A percentile compares a stretch with the other conserved stretches of the same genome.
Conservation (phyloP, 2,329 filamentous ascomycete species). For the Aureobasidium sp. region DNA sequence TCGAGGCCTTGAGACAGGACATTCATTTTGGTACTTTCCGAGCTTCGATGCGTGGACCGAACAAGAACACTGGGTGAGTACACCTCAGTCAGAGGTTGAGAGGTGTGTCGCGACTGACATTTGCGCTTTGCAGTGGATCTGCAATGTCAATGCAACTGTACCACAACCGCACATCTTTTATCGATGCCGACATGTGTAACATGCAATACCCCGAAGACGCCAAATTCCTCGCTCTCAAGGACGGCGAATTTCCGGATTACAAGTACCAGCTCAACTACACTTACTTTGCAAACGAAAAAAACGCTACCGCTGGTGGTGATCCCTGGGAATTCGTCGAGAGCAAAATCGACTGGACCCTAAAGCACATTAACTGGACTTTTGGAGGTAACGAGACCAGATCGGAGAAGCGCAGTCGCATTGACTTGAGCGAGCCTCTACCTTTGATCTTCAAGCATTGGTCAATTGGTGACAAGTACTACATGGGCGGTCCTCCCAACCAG, state of each 20-base stretch:
- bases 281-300: neutral
- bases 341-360: slow-evolving; percentile 39
- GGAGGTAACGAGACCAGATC: slow-evolving; percentile 29
- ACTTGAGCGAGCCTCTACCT: slow-evolving; percentile 35
- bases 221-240: slow-evolving; percentile 32
- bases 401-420: slow-evolving; percentile 25
- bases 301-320: slow-evolving; percentile 24
- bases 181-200: slow-evolving; percentile 39
- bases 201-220: slow-evolving; percentile 31
- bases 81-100: neutral
- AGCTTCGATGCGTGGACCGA: slow-evolving; percentile 28
- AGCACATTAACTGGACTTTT: slow-evolving; percentile 36
- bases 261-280: slow-evolving; percentile 35
- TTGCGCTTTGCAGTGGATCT: slow-evolving; percentile 25
- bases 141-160: slow-evolving; percentile 39
- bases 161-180: slow-evolving; percentile 36
- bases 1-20: slow-evolving; percentile 36
- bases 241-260: slow-evolving; percentile 30
- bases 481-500: slow-evolving; percentile 36
- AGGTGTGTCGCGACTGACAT: neutral
- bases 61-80: slow-evolving; percentile 2
- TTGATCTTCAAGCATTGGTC: slow-evolving; percentile 42
- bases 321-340: slow-evolving; percentile 40
- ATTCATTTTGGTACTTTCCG: slow-evolving; percentile 42
- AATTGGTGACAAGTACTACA: slow-evolving; percentile 35